Percentiles rank a stretch among this genome's conserved stretches.
phyloP scores from a whole-genome alignment of 2,329 filamentous ascomycete species.

The Ophiocordyceps camponoti-floridani region DNA sequence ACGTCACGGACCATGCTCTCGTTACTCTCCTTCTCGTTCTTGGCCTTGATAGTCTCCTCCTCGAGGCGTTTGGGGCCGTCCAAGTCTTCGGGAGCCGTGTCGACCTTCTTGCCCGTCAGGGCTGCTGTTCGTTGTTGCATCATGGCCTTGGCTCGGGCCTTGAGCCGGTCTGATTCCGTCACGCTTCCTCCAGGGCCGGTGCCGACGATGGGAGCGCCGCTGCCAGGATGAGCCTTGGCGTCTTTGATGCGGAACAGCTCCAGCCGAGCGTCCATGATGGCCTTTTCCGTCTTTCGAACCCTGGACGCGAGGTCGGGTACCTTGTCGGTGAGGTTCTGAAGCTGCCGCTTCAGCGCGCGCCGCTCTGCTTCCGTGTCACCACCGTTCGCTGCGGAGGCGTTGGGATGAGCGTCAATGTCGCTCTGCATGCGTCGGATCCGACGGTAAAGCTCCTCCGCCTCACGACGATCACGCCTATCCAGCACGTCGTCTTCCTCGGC shows the following conservation, averaged over 20 bases:
- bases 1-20: slow-evolving; percentile 95
- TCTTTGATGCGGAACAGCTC: slow-evolving; percentile 90
- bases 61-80: slow-evolving; percentile 75
- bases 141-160: slow-evolving; percentile 89
- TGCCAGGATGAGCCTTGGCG: slow-evolving; percentile 75
- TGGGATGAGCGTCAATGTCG: slow-evolving; percentile 84
- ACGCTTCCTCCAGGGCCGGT: slow-evolving; percentile 81
- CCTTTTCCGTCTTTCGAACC: slow-evolving; percentile 76
- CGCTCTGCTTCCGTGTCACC: slow-evolving; percentile 77
- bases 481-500: slow-evolving; percentile 83
- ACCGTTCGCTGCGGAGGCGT: slow-evolving; percentile 44
- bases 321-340: slow-evolving; percentile 76
- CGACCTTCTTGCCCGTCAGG: slow-evolving; percentile 66
- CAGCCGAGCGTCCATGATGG: slow-evolving; percentile 77
- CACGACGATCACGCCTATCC: slow-evolving; percentile 75
- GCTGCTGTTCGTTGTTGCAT: slow-evolving; percentile 97
- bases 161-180: slow-evolving; percentile 85
- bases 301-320: slow-evolving; percentile 84
- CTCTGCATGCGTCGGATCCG: slow-evolving; percentile 83
- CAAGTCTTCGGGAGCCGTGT: slow-evolving; percentile 49
- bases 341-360: slow-evolving; percentile 68
- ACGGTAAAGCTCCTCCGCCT: slow-evolving; percentile 86
- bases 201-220: slow-evolving; percentile 66
- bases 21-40: slow-evolving; percentile 79
- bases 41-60: slow-evolving; percentile 66